Base-by-base conservation (phyloP, 2,329 filamentous ascomycete genomes). In the Fusarium sp. region DNA sequence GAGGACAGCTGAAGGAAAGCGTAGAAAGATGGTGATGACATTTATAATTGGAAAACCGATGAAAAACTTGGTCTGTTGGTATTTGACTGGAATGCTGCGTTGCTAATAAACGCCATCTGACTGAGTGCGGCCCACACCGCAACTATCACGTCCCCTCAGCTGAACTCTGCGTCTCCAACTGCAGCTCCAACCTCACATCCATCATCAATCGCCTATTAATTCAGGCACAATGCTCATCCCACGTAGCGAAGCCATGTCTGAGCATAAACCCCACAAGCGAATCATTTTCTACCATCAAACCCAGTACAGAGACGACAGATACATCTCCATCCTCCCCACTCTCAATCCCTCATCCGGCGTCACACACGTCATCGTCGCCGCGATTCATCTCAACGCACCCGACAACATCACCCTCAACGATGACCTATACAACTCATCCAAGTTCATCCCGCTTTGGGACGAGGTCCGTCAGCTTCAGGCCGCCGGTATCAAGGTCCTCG, bases 281-380 rank as follows among this genome's bases (percentile, higher is more conserved):
- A 84, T 88, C 14, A 84, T 88, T 35, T 79, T 87, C 62, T 88
- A 88, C 73, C 87, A 87, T 80, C 87, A 89, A 2, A 88, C 87
- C 4, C 87, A 88, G 57, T 83, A 85, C 65, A 72, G 73, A 6
- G 68, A 76, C 0, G 81, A 83, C 5, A 73, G 78, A 14, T 86
- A 87, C 43, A 84, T 89, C 67, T 88, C 87, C 2, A 83, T 89
- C 72, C 83, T 88, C 2, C 87, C 87, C 27, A 77, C 88, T 61
- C 82, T 82, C 20, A 79, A 84, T 39, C 75, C 84, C 1, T 78
- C 80, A 23, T 83, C 88, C 27, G 83, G 85, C 23, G 81, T 88
- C 20, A 97, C 95, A 0, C 95, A 97, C 83, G 87, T 97, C 61
- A 95, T 97, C 71, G 83, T 98, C 50, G 94, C 93, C 2, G 94